A percentile compares a stretch with the other conserved stretches of the same genome.
Conservation (phyloP, 169 alveolate species). For the Pseudocohnilembus persalinus region DNA sequence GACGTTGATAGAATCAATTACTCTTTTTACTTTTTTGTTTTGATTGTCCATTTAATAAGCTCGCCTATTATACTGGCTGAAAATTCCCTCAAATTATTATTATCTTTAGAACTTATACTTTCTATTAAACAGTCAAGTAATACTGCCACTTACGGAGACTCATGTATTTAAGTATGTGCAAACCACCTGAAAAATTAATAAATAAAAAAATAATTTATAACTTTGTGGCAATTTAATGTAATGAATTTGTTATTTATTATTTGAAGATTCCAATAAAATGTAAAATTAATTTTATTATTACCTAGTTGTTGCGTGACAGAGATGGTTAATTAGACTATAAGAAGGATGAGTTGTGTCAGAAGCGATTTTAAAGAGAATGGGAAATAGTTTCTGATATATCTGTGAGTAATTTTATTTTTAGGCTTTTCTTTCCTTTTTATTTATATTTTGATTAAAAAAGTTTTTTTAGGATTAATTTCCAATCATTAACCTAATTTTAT, state of each 20-base stretch:
- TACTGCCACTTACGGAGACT: slow-evolving; percentile 66
- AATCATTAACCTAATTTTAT: no score
- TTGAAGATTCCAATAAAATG: no score
- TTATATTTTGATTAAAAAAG: not conserved
- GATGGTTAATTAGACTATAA: slow-evolving; percentile 13
- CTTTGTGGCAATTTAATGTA: no score
- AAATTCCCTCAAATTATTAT: slow-evolving; percentile 63
- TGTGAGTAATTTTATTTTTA: not conserved
- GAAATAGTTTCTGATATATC: not conserved
- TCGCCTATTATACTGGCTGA: slow-evolving; percentile 68
- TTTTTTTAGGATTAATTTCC: not conserved
- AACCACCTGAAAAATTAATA: slow-evolving; percentile 80
- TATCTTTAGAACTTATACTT: slow-evolving; percentile 65
- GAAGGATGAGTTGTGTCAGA: slow-evolving; percentile 39
- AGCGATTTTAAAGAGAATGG: slow-evolving; percentile 21
- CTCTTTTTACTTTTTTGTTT: slow-evolving; percentile 55
- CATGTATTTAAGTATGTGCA: slow-evolving; percentile 66
- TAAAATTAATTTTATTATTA: no score
- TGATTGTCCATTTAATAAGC: slow-evolving; percentile 74
- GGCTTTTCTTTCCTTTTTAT: not conserved
- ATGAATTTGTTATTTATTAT: no score
- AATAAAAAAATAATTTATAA: no score
- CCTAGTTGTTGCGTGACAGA: no score
- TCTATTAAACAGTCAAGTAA: slow-evolving; percentile 73
- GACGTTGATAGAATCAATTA: slow-evolving; percentile 50